A percentile compares a stretch with the other conserved stretches of the same genome.
phyloP scores from a whole-genome alignment of 352 stramenopile genomes.

The Phytophthora syringae region DNA sequence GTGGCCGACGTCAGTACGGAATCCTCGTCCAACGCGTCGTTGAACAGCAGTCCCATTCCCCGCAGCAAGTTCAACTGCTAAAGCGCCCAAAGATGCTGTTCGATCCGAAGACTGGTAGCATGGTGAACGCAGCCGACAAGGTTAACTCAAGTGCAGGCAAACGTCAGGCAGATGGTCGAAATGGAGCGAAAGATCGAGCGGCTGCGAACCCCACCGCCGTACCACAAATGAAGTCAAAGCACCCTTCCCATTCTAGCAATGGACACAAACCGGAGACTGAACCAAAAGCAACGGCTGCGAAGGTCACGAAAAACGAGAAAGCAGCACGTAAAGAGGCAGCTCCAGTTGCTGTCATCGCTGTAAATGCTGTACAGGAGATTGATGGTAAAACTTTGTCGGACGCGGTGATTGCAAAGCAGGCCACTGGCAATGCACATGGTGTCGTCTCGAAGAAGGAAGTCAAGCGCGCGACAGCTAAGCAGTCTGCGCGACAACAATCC shows the following conservation, averaged over 20 bases:
- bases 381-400: conserved; percentile 1
- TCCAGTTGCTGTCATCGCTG: conserved; percentile 7
- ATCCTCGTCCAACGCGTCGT: conserved; percentile 24
- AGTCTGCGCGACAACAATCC: not conserved
- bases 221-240: not conserved
- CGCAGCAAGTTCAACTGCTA: conserved; percentile 56
- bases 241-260: not conserved
- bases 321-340: not conserved
- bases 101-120: conserved; percentile 67
- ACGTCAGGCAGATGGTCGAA: conserved; percentile 9
- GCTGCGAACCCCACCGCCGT: not conserved
- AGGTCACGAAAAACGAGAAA: not conserved
- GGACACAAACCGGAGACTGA: conserved; percentile 1
- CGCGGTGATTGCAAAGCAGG: not conserved
- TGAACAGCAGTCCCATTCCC: conserved; percentile 16
- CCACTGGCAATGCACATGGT: not conserved
- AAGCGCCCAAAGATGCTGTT: conserved; percentile 78
- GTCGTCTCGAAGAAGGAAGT: not conserved
- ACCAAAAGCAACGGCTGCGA: conserved; percentile 11
- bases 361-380: conserved; percentile 4
- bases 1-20: conserved; percentile 18
- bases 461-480: conserved; percentile 8
- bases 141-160: conserved; percentile 6
- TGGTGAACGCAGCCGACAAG: conserved; percentile 53
- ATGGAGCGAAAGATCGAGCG: conserved; percentile 10